phyloP scores from a whole-genome alignment of 2,329 filamentous ascomycete species.

The Cordyceps militaris region DNA sequence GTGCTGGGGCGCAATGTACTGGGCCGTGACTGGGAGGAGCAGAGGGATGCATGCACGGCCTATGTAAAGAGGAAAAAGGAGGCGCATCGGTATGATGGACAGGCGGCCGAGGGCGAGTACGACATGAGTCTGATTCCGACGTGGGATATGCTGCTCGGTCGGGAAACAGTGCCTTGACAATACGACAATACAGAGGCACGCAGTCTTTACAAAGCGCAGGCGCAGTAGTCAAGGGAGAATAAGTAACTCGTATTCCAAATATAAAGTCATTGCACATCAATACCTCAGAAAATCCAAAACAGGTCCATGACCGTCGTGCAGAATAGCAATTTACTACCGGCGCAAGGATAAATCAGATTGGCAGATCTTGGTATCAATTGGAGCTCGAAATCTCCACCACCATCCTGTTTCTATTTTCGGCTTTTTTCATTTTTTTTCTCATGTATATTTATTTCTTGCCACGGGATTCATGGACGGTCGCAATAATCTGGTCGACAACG shows the following conservation, averaged over 20 bases:
- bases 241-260: neutral
- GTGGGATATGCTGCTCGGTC: neutral
- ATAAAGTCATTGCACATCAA: neutral
- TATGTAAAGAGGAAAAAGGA: neutral
- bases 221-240: no score
- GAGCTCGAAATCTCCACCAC: neutral
- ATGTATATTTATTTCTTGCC: slow-evolving; percentile 36
- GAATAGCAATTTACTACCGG: neutral
- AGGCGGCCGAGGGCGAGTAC: neutral
- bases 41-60: no score
- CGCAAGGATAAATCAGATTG: neutral
- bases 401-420: neutral
- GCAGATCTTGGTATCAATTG: slow-evolving; percentile 7
- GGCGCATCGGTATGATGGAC: neutral
- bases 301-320: neutral
- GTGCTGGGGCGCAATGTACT: no score
- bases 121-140: neutral
- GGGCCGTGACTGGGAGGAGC: no score
- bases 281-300: neutral
- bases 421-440: neutral
- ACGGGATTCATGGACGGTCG: slow-evolving; percentile 60
- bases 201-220: no score
- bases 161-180: neutral
- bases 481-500: slow-evolving; percentile 80
- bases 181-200: no score